Evolutionary conservation across 306 rosid genomes (phyloP).

Genomic region (Benincasa hispida): DNA sequence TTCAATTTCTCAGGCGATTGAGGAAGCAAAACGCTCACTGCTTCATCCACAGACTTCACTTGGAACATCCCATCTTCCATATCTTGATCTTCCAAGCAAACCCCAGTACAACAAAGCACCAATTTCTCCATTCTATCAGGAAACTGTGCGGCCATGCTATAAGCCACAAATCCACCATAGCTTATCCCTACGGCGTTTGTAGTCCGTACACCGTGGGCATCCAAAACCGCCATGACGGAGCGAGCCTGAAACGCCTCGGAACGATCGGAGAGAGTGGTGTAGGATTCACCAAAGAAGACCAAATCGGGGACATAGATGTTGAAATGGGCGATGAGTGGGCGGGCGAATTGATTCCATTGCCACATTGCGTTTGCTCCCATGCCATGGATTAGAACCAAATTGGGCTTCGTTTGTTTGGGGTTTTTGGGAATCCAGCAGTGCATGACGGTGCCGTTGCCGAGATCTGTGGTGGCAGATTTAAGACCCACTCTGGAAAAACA

Average conservation of each 20-base stretch:
- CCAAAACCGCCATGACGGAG: constrained; percentile 45
- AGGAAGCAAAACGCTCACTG: constrained; percentile 45
- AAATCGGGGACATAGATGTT: constrained; percentile 84
- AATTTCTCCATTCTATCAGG: constrained; percentile 47
- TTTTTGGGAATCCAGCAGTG: constrained; percentile 75
- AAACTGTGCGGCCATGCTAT: constrained; percentile 68
- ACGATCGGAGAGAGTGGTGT: constrained; percentile 46
- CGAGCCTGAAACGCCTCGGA: constrained; percentile 66
- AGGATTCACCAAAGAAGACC: constrained; percentile 70
- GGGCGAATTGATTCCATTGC: constrained; percentile 66
- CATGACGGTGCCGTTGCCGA: constrained; percentile 64
- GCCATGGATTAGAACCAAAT: constrained; percentile 66
- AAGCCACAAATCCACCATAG: constrained; percentile 86
- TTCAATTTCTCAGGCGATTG: constrained; percentile 41
- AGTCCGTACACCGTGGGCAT: constrained; percentile 32
- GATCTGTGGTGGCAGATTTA: constrained; percentile 60
- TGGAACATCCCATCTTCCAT: constrained; percentile 66
- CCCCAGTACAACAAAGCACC: constrained; percentile 74
- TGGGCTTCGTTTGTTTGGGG: constrained; percentile 34
- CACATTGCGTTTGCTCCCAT: constrained; percentile 94
- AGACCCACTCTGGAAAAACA: constrained; percentile 55
- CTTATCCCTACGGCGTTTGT: constrained; percentile 51
- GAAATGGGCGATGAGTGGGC: constrained; percentile 50
- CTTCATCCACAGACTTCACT: constrained; percentile 56
- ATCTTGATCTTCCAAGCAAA: constrained; percentile 62